Conservation (phyloP, 2,329 filamentous ascomycete species). For the Aschersonia sp. region DNA sequence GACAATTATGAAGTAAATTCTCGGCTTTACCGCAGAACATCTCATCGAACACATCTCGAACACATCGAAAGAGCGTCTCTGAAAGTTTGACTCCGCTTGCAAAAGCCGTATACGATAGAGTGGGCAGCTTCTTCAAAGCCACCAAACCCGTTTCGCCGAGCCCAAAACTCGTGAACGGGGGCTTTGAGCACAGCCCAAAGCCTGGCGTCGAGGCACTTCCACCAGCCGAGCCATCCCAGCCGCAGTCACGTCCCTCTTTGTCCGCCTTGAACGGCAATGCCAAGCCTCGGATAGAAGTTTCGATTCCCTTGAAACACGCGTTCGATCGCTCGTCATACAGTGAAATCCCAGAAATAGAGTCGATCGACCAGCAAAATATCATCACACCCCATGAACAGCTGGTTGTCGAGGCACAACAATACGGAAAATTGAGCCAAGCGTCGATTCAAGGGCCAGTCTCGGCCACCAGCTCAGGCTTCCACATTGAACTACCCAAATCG, state of each 20-base stretch:
- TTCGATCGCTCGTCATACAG: constrained; percentile 23
- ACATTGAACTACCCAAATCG: constrained; percentile 30
- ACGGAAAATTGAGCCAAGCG: constrained; percentile 2
- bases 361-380: constrained; percentile 3
- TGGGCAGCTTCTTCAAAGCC: constrained; percentile 24
- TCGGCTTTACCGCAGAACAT: constrained; percentile 13
- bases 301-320: constrained; percentile 27
- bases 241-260: neutral
- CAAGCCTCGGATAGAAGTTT: constrained; percentile 27
- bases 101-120: constrained; percentile 23
- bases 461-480: constrained; percentile 17
- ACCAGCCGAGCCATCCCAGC: neutral
- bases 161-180: constrained; percentile 21
- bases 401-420: constrained; percentile 4
- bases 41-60: constrained; percentile 4
- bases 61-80: constrained; percentile 15
- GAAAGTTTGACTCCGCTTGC: constrained; percentile 34
- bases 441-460: neutral
- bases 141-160: constrained; percentile 18
- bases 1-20: constrained; percentile 37
- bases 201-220: constrained; percentile 8
- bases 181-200: constrained; percentile 10
- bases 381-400: constrained; percentile 6
- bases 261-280: neutral
- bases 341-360: constrained; percentile 13